These are phyloP conservation scores for Candida sanyiensis DNA, from an alignment of 805 yeast species.

Conservation along the genomic window DNA sequence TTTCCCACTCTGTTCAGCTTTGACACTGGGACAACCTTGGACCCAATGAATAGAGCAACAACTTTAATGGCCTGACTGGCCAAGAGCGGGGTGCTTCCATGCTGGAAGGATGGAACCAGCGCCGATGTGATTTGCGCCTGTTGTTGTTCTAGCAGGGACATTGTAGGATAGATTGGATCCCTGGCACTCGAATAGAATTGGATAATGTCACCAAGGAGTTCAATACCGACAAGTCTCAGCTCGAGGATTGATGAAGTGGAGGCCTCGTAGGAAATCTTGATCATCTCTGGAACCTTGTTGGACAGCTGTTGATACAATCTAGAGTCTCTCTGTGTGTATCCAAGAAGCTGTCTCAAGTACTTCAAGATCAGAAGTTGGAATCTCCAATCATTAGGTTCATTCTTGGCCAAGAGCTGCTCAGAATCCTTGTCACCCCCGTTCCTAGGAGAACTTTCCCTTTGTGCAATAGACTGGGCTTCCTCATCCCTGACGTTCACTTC, in stretches of 20 bases:
- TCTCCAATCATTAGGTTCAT: conserved; percentile 54
- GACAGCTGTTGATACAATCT: conserved; percentile 37
- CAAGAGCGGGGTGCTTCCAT: conserved; percentile 64
- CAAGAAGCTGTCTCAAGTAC: conserved; percentile 39
- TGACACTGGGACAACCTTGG: conserved; percentile 46
- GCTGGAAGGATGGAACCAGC: conserved; percentile 75
- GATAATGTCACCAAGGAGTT: conserved; percentile 58
- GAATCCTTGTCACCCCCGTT: conserved; percentile 14
- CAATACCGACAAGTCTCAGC: conserved; percentile 60
- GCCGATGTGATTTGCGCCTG: conserved; percentile 94
- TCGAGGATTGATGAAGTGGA: conserved; percentile 63
- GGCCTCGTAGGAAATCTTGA: conserved; percentile 74
- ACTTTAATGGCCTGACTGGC: conserved; percentile 75
- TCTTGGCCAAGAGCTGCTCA: conserved; percentile 15
- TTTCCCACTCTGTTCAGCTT: conserved; percentile 53
- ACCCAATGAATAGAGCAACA: conserved; percentile 67
- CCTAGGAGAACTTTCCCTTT: conserved; percentile 16
- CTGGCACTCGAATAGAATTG: conserved; percentile 51
- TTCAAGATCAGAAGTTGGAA: conserved; percentile 44
- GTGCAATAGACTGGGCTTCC: conserved; percentile 41
- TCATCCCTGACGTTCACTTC: conserved; percentile 38
- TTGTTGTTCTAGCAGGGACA: conserved; percentile 77
- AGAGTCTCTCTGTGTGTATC: conserved; percentile 34
- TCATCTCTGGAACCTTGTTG: conserved; percentile 52
- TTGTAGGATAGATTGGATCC: conserved; percentile 70